A percentile compares a stretch with the other conserved stretches of the same genome.
These are phyloP conservation scores for Athelia sp. DNA, from an alignment of 1,284 basidiomycete species.

Conservation along the genomic window DNA sequence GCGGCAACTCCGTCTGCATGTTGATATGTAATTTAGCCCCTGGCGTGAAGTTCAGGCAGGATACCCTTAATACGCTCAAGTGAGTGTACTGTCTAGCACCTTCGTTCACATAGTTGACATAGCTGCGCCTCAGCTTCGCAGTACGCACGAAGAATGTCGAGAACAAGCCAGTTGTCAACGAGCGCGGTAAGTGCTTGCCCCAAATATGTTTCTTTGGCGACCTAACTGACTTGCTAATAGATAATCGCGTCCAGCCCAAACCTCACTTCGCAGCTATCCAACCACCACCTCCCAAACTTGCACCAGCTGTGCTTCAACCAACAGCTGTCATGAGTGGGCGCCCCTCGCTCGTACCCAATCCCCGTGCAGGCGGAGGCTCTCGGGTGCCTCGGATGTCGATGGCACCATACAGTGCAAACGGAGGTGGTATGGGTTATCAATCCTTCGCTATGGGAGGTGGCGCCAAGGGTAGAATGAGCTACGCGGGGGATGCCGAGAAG, in stretches of 20 bases:
- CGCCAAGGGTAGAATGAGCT: slow-evolving; percentile 4
- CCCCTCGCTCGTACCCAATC: not conserved
- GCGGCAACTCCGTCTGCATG: slow-evolving; percentile 70
- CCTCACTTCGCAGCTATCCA: slow-evolving; percentile 59
- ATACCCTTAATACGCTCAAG: slow-evolving; percentile 83
- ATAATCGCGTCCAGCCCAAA: slow-evolving; percentile 50
- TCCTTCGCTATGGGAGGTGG: slow-evolving; percentile 1
- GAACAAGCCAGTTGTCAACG: slow-evolving; percentile 71
- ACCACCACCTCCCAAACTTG: slow-evolving; percentile 39
- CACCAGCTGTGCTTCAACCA: slow-evolving; percentile 31
- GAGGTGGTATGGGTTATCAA: not conserved
- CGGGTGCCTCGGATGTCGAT: slow-evolving; percentile 22
- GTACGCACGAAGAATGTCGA: slow-evolving; percentile 76
- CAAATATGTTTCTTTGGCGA: not conserved
- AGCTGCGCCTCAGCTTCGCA: slow-evolving; percentile 53
- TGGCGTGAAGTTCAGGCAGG: slow-evolving; percentile 71
- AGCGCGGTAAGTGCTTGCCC: slow-evolving; percentile 45
- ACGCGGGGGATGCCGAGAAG: not conserved
- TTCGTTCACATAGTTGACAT: not conserved
- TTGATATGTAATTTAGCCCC: slow-evolving; percentile 84
- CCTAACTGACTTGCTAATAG: slow-evolving; percentile 23
- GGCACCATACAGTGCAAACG: not conserved
- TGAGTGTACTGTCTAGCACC: slow-evolving; percentile 26
- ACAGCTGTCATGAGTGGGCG: not conserved
- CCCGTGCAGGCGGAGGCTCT: slow-evolving; percentile 19